A percentile compares a stretch with the other conserved stretches of the same genome.
These are phyloP conservation scores for Ambispora gerdemannii DNA, from an alignment of 192 early-diverging fungal genomes.

Conservation along the genomic window DNA sequence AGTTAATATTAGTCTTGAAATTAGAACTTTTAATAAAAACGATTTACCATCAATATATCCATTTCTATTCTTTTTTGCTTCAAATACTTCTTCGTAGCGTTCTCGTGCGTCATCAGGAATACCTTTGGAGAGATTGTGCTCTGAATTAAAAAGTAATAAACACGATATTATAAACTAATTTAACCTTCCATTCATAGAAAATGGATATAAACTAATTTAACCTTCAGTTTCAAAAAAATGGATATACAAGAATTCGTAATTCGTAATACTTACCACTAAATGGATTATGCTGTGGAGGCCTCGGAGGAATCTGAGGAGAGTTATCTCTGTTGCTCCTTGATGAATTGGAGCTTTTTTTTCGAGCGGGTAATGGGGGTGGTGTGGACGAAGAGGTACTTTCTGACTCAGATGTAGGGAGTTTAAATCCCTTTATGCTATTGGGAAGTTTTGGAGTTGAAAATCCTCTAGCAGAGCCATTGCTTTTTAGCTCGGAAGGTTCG, in stretches of 20 bases:
- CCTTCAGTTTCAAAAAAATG: background rate
- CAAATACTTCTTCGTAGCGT: slow-evolving; percentile 40
- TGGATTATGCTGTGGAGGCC: slow-evolving; percentile 21
- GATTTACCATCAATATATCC: slow-evolving; percentile 39
- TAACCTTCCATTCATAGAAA: background rate
- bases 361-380: background rate
- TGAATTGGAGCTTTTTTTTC: background rate
- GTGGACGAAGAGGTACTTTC: background rate
- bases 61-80: slow-evolving; percentile 12
- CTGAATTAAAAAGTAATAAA: background rate
- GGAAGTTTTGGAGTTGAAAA: background rate
- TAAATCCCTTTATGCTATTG: background rate
- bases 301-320: slow-evolving; percentile 3
- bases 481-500: no score
- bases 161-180: background rate
- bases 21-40: background rate
- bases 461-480: no score
- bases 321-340: background rate
- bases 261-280: background rate
- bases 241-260: background rate
- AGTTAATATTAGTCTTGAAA: background rate
- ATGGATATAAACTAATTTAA: background rate
- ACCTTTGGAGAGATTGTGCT: slow-evolving; percentile 6
- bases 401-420: background rate
- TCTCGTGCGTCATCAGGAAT: slow-evolving; percentile 29